Evolutionary conservation across 78 protist genomes (phyloP).

Genomic region (Mastigamoeba balamuthi): DNA sequence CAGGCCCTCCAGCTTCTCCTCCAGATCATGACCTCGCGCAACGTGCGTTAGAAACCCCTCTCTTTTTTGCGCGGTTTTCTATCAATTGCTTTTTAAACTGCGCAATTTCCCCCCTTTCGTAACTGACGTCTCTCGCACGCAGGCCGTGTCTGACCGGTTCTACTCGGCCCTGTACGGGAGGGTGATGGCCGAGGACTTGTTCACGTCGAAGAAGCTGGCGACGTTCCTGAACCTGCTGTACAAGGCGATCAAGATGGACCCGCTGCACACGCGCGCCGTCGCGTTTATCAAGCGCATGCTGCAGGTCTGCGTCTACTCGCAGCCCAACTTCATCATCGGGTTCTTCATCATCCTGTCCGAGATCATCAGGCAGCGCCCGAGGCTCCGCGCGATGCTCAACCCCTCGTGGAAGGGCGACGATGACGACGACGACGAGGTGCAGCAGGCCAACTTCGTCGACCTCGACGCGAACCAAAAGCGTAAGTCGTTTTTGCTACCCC

Average conservation of each 20-base stretch:
- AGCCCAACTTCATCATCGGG: neutral
- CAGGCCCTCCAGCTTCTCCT: slow-evolving; percentile 24
- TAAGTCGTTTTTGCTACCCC: too few relatives aligned
- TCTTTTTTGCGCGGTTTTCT: neutral
- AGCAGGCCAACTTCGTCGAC: neutral
- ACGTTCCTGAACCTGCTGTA: slow-evolving; percentile 14
- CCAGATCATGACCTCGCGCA: neutral
- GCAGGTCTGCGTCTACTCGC: neutral
- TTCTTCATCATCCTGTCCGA: slow-evolving; percentile 2
- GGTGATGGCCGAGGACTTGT: neutral
- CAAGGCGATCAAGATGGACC: slow-evolving; percentile 6
- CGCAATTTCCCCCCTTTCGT: too few relatives aligned
- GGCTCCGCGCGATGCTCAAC: neutral
- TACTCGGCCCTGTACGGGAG: slow-evolving; percentile 8
- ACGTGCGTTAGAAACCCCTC: neutral
- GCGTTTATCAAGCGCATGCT: slow-evolving; percentile 32
- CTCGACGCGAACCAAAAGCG: too few relatives aligned
- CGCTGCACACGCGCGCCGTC: neutral
- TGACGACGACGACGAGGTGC: neutral
- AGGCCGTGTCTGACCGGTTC: slow-evolving; percentile 12
- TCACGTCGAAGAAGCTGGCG: slow-evolving; percentile 3
- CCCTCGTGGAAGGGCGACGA: neutral
- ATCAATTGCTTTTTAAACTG: too few relatives aligned
- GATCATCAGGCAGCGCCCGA: too few relatives aligned
- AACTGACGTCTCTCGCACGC: too few relatives aligned